Base-by-base conservation (phyloP, 805 yeast species). In the Ogataea siamensis region DNA sequence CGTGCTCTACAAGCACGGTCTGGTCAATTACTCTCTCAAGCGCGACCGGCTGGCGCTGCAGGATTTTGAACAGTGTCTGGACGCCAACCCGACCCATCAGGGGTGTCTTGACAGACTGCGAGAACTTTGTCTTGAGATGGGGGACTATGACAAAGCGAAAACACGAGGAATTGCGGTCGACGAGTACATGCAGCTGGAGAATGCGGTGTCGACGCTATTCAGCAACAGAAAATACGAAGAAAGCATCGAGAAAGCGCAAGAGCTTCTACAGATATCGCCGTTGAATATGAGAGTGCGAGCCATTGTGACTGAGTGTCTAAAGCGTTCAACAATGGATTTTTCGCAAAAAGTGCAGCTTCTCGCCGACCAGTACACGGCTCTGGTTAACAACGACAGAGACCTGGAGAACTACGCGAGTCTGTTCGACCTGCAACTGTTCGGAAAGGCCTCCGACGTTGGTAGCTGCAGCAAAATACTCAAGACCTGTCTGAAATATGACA, bases 401-500 rank as follows among this genome's bases (percentile, higher is more conserved):
- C 28, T 54, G 29, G 43, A 46, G 3, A 47, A 51, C 27, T 62
- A 42, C 36, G 49, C 46, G 15, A 40, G 49, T 13, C 32, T 60
- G n/a, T 54, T 52, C 32, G 51, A 58, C 38, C 35, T 63, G 12
- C 50, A 51, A 17, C 34, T 54, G 26, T 60, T 62, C 39, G 64
- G 56, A 2, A 43, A 46, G 21, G 42, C 53, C 3, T 31, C 37
- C 14, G 52, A 40, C 19, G 10, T 40, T 34, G 14, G 42, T 32
- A 22, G 45, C 28, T 28, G 49, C 10, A 30, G 45, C 13, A 53
- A 51, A 33, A 35, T 44, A 19, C 25, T 59, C 26, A 61, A 60
- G 48, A 78, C 74, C 46, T 88, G 97, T 57, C 64, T 91, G 33
- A 78, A 83, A 38, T 71, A 77, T 29, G 91, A 91, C 58, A 84